Evolutionary conservation across 1,284 basidiomycete species (phyloP).

Genomic region (Irpex rosettiformis): DNA sequence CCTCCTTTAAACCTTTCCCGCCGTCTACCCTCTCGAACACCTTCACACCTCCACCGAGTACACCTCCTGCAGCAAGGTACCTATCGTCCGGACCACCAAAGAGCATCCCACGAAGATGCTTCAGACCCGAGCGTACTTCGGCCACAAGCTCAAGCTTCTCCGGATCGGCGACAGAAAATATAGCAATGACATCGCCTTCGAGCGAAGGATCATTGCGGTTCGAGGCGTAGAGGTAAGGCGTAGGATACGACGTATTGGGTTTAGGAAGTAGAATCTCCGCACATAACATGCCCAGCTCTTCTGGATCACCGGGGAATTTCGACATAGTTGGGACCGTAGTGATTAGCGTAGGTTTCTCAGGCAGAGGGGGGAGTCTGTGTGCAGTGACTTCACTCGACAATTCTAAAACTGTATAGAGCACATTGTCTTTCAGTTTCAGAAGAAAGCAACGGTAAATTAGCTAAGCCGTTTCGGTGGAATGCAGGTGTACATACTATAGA

Average conservation of each 20-base stretch:
- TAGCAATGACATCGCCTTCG: constrained; percentile 61
- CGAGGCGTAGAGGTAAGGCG: constrained; percentile 61
- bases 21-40: constrained; percentile 34
- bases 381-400: constrained; percentile 53
- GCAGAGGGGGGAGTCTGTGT: constrained; percentile 43
- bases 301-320: constrained; percentile 35
- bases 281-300: constrained; percentile 28
- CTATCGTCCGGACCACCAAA: constrained; percentile 32
- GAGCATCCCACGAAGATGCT: constrained; percentile 34
- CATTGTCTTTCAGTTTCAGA: constrained; percentile 30
- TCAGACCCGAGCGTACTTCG: constrained; percentile 34
- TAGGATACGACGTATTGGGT: constrained; percentile 42
- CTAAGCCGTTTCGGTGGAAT: constrained; percentile 2
- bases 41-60: constrained; percentile 30
- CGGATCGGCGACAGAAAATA: constrained; percentile 36
- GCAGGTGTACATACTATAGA: constrained; percentile 45
- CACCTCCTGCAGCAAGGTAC: constrained; percentile 34
- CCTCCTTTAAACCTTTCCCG: constrained; percentile 29
- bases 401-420: constrained; percentile 65
- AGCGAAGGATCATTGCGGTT: constrained; percentile 58
- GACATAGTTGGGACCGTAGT: constrained; percentile 43
- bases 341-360: constrained; percentile 39
- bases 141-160: constrained; percentile 26
- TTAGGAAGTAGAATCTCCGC: constrained; percentile 52
- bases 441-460: not conserved